phyloP scores from a whole-genome alignment of 1,139 yeast genomes.

The Candida pseudoviswanathii region DNA sequence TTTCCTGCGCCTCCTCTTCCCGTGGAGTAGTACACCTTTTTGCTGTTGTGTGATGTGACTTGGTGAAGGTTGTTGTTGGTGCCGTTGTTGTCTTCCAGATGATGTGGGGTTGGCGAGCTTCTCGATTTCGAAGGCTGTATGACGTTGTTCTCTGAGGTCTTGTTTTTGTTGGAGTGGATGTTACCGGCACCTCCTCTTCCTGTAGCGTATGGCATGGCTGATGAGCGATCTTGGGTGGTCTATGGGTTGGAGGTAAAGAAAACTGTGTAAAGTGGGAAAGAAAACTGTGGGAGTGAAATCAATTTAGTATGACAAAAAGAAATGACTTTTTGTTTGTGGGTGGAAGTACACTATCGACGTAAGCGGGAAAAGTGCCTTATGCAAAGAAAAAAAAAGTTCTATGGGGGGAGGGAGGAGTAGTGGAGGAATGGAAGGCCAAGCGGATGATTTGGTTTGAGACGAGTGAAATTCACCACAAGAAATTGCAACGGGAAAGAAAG shows the following conservation, averaged over 20 bases:
- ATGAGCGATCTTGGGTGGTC: no score
- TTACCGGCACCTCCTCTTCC: conserved; percentile 49
- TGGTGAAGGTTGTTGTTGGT: conserved; percentile 4
- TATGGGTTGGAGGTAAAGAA: not conserved
- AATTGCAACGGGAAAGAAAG: no score
- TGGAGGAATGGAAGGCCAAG: no score
- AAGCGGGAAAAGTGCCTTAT: no score
- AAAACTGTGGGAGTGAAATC: not conserved
- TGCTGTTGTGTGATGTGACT: conserved; percentile 20
- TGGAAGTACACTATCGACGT: not conserved
- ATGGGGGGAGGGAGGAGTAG: no score
- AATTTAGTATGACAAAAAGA: not conserved
- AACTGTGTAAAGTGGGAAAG: not conserved
- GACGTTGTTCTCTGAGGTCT: conserved; percentile 22
- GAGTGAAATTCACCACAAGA: no score
- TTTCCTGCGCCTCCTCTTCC: conserved; percentile 87
- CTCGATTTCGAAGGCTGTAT: conserved; percentile 15
- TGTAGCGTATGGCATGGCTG: conserved; percentile 14
- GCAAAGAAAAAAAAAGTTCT: not conserved
- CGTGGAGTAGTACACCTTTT: conserved; percentile 54
- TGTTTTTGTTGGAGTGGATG: conserved; percentile 24
- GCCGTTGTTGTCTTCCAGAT: not conserved
- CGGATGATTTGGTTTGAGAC: no score
- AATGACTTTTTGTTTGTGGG: not conserved
- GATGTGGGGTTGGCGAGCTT: conserved; percentile 8